phyloP scores from a whole-genome alignment of 225 moss, liverwort and hornwort species.

The Polytrichum commune region DNA sequence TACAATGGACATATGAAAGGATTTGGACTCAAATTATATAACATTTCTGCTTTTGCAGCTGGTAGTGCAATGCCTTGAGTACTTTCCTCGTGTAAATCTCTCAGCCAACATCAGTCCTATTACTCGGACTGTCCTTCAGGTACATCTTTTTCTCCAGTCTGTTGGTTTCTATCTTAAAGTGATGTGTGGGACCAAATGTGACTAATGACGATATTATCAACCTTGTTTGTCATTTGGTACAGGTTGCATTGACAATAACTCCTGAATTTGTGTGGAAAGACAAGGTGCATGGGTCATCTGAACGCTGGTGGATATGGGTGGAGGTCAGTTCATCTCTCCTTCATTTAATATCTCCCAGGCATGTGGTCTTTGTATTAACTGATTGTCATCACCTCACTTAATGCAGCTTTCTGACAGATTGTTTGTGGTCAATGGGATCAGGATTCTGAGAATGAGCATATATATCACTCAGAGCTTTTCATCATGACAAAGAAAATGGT shows the following conservation, averaged over 20 bases:
- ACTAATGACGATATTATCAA: not conserved
- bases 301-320: slow-evolving; percentile 99
- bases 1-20: not conserved
- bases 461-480: slow-evolving; percentile 95
- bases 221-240: slow-evolving; percentile 6
- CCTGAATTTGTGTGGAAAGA: slow-evolving; percentile 97
- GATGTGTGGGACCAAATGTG: not conserved
- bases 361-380: too few species aligned
- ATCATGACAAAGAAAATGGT: slow-evolving; percentile 86
- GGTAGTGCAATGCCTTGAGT: slow-evolving; percentile 71
- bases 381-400: not conserved
- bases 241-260: slow-evolving; percentile 87
- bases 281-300: slow-evolving; percentile 76
- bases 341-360: not conserved
- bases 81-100: slow-evolving; percentile 81
- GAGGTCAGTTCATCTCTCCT: slow-evolving; percentile 52
- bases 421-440: slow-evolving; percentile 34
- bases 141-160: slow-evolving; percentile 15
- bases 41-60: slow-evolving; percentile 54
- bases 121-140: slow-evolving; percentile 96
- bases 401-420: slow-evolving; percentile 23
- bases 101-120: slow-evolving; percentile 93
- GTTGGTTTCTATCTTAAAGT: not conserved
- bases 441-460: slow-evolving; percentile 99
- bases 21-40: not conserved